Base-by-base conservation (phyloP, 805 yeast species). In the Saccharomycopsis amapae region DNA sequence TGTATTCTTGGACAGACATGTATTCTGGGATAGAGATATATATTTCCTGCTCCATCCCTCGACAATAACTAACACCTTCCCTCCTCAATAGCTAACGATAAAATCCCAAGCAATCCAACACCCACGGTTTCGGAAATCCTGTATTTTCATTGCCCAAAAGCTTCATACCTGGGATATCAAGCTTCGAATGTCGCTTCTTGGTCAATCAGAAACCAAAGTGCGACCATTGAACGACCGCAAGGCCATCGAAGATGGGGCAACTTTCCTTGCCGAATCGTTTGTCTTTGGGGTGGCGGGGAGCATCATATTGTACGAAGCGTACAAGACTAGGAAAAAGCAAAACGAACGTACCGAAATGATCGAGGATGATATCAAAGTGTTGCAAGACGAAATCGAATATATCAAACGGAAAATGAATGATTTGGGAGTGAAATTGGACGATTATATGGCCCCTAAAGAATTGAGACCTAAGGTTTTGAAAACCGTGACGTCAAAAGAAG, bases 181-280 rank as follows among this genome's bases (percentile, higher is more conserved):
- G 26, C 63, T 86, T 48, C 72, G 89, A 42, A 71, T 76, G 73
- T 68, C 73, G 32, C 67, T 85, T 36, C 58, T 78, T 50, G 83
- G 84, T 17, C 75, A 72, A 45, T 65, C 65, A 45, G 66, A 70
- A 25, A 53, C 57, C 18, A 53, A 56, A n/a, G 73, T 85, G 6
- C 72, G 94, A 40, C 95, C 95, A 0, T 70, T 86, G 59, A 85
- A 85, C 59, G 95, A 85, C 54, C 76, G 78, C 10, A 80, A 78
- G 56, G 95, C 96, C 31, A 74, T 87, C 36, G 93, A 86, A 48
- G 77, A 72, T 48, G 95, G 95, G 1, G 93, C 95, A 37, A 81
- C 73, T 46, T 77, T 85, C 58, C 63, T 86, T 10, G 81, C 90
- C 38, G 95, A 86, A 59, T 60, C 79, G 26, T 81, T 86, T 56